Conservation (phyloP, 345 rosid species). For the Ceriops zippeliana region DNA sequence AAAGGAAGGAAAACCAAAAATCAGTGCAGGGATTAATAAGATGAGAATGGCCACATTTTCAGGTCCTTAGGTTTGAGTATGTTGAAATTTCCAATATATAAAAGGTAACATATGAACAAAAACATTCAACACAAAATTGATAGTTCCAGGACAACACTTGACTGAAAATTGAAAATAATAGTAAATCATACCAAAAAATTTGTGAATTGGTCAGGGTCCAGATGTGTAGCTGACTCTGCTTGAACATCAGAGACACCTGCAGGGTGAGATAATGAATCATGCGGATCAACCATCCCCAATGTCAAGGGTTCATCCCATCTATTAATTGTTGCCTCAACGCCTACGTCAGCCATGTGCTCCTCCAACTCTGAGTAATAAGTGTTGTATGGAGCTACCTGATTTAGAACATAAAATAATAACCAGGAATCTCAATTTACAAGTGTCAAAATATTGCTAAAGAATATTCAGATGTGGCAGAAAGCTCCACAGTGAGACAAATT, state of each 20-base stretch:
- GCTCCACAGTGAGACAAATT: neutral
- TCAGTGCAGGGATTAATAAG: neutral
- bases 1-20: neutral
- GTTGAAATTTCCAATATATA: too few species aligned
- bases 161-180: neutral
- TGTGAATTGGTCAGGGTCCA: slow-evolving; percentile 91
- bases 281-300: slow-evolving; percentile 88
- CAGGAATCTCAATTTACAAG: too few species aligned
- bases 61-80: too few species aligned
- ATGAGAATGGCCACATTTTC: too few species aligned
- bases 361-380: slow-evolving; percentile 83
- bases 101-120: neutral
- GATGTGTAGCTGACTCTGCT: slow-evolving; percentile 71
- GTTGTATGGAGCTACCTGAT: slow-evolving; percentile 95
- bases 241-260: slow-evolving; percentile 95
- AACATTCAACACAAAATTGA: neutral
- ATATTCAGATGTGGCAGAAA: neutral
- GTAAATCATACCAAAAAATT: slow-evolving; percentile 68
- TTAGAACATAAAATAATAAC: neutral
- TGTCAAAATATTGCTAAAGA: neutral
- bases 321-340: slow-evolving; percentile 72
- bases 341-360: slow-evolving; percentile 86
- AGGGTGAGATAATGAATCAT: slow-evolving; percentile 93
- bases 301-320: slow-evolving; percentile 89
- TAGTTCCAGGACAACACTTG: neutral